Conservation (phyloP, 164 flowering plant genomes). For the grape (Vitis vinifera) region DNA sequence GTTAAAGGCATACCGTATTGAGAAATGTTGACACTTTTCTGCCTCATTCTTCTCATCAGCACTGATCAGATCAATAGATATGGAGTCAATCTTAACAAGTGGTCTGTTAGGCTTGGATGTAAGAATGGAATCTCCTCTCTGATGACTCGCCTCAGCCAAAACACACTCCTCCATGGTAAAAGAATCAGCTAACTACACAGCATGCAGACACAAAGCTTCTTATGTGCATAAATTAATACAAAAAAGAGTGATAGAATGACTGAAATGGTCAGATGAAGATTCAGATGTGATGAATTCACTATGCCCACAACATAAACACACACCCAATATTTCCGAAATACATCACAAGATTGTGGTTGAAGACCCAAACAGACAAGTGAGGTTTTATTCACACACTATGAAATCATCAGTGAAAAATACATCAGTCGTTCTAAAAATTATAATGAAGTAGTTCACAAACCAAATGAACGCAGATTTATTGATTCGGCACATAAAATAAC, state of each 20-base stretch:
- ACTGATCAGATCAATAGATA: slow-evolving; percentile 35
- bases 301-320: neutral
- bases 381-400: neutral
- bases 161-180: slow-evolving; percentile 20
- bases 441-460: neutral
- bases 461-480: neutral
- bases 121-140: slow-evolving; percentile 15
- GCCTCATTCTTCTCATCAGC: slow-evolving; percentile 19
- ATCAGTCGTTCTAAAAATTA: neutral
- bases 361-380: neutral
- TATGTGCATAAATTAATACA: neutral
- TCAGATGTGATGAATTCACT: neutral
- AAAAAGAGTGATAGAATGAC: neutral
- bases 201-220: neutral
- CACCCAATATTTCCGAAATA: neutral
- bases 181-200: slow-evolving; percentile 4
- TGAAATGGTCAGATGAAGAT: neutral
- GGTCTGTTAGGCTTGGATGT: slow-evolving; percentile 19
- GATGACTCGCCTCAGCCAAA: slow-evolving; percentile 17
- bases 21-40: slow-evolving; percentile 48
- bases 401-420: neutral
- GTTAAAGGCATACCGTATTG: slow-evolving; percentile 48
- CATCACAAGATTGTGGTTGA: slow-evolving; percentile 1
- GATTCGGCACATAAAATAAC: too few species aligned
- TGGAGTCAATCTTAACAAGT: slow-evolving; percentile 32